These are phyloP conservation scores for Phytophthora agathidicida DNA, from an alignment of 352 stramenopile genomes.

Conservation along the genomic window DNA sequence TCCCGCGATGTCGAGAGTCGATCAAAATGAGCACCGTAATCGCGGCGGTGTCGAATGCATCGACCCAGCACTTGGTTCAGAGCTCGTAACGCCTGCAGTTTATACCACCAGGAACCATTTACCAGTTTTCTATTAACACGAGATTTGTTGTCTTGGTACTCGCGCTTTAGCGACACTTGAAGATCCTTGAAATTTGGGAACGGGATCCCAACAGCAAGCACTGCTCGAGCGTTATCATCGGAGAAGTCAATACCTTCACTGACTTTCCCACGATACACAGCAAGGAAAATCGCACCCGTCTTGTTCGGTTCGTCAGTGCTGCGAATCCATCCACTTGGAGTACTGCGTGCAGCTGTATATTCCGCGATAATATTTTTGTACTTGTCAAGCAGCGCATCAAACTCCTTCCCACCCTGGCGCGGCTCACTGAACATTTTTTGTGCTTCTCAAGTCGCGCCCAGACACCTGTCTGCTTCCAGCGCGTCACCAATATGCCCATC, in stretches of 20 bases:
- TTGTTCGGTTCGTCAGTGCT: slow-evolving; percentile 7
- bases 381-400: slow-evolving; percentile 71
- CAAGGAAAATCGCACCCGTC: slow-evolving; percentile 95
- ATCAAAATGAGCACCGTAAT: slow-evolving; percentile 97
- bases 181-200: slow-evolving; percentile 96
- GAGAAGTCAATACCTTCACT: slow-evolving; percentile 98
- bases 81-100: slow-evolving; percentile 96
- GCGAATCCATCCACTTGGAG: slow-evolving; percentile 21
- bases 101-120: slow-evolving; percentile 93
- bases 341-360: slow-evolving; percentile 12
- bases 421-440: slow-evolving; percentile 75
- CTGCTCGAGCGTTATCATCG: slow-evolving; percentile 94
- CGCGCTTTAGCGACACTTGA: slow-evolving; percentile 71
- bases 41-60: slow-evolving; percentile 97
- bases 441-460: slow-evolving; percentile 54
- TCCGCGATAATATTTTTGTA: slow-evolving; percentile 64
- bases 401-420: slow-evolving; percentile 73
- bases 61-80: slow-evolving; percentile 99
- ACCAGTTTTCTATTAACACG: slow-evolving; percentile 53
- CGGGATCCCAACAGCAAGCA: slow-evolving; percentile 97
- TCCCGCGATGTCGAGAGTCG: slow-evolving; percentile 82
- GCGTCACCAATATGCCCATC: slow-evolving; percentile 60
- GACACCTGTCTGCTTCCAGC: slow-evolving; percentile 65
- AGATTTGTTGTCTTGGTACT: slow-evolving; percentile 80
- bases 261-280: slow-evolving; percentile 98